Percentiles rank a stretch among this genome's conserved stretches.
phyloP scores from a whole-genome alignment of 2,329 filamentous ascomycete species.

The Waltergamsia citrina region DNA sequence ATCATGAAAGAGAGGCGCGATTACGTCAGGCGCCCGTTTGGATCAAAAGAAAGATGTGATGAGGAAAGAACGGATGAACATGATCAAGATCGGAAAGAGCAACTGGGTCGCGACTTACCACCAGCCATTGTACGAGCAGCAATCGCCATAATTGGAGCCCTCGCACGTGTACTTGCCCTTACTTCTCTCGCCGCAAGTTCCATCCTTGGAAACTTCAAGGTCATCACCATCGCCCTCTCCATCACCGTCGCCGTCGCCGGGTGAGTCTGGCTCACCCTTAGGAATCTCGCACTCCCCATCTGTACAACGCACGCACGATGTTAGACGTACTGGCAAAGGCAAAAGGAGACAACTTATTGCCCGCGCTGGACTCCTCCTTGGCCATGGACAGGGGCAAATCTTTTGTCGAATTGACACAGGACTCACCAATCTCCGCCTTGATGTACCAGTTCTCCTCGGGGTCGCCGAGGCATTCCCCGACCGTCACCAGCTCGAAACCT shows the following conservation, averaged over 20 bases:
- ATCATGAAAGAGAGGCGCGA: too few species aligned
- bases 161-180: constrained; percentile 20
- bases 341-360: too few species aligned
- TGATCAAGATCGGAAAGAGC: too few species aligned
- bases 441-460: constrained; percentile 39
- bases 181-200: constrained; percentile 4
- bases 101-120: constrained; percentile 21
- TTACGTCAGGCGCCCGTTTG: too few species aligned
- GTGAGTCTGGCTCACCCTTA: too few species aligned
- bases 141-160: constrained; percentile 23
- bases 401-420: not conserved
- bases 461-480: constrained; percentile 50
- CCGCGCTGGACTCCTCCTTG: too few species aligned
- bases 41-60: too few species aligned
- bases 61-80: too few species aligned
- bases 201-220: constrained; percentile 2
- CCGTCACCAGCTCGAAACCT: constrained; percentile 40
- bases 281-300: too few species aligned
- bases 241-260: not conserved
- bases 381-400: too few species aligned
- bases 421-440: constrained; percentile 2
- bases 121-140: constrained; percentile 30
- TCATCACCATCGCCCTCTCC: not conserved
- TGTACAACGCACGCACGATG: too few species aligned
- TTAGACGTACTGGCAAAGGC: too few species aligned